Percentiles rank a stretch among this genome's conserved stretches.
These are phyloP conservation scores for Hansenula lynferdii DNA, from an alignment of 1,139 yeast genomes.

Conservation along the genomic window DNA sequence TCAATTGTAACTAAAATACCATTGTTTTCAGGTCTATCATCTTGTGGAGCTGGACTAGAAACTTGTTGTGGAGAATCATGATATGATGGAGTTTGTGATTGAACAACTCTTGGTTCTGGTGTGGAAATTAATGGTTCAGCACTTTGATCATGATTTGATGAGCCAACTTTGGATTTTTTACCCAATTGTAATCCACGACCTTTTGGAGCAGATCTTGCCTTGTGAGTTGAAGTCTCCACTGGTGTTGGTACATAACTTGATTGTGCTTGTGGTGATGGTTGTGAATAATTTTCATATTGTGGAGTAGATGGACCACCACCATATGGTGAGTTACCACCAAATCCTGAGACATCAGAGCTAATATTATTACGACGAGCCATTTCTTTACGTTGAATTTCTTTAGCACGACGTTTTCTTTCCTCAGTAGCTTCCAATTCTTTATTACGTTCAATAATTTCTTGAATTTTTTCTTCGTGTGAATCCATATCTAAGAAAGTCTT, in stretches of 20 bases:
- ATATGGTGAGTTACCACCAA: neutral
- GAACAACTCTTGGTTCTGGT: conserved; percentile 10
- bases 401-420: conserved; percentile 94
- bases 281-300: neutral
- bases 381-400: conserved; percentile 88
- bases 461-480: conserved; percentile 97
- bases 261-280: conserved; percentile 22
- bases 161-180: conserved; percentile 41
- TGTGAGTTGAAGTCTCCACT: conserved; percentile 31
- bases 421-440: conserved; percentile 97
- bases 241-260: conserved; percentile 25
- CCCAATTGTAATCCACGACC: conserved; percentile 85
- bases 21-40: conserved; percentile 41
- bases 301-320: neutral
- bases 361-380: conserved; percentile 19
- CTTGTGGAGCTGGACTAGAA: conserved; percentile 16
- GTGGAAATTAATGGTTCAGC: conserved; percentile 41
- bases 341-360: conserved; percentile 1
- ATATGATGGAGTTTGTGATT: conserved; percentile 16
- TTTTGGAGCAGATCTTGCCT: conserved; percentile 39
- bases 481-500: conserved; percentile 95
- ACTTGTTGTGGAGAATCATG: conserved; percentile 13
- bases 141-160: conserved; percentile 24
- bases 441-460: conserved; percentile 94
- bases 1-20: conserved; percentile 77